Percentiles rank a stretch among this genome's conserved stretches.
These are phyloP conservation scores for Oryza punctata DNA, from an alignment of 176 grass and related monocot species.

Conservation along the genomic window DNA sequence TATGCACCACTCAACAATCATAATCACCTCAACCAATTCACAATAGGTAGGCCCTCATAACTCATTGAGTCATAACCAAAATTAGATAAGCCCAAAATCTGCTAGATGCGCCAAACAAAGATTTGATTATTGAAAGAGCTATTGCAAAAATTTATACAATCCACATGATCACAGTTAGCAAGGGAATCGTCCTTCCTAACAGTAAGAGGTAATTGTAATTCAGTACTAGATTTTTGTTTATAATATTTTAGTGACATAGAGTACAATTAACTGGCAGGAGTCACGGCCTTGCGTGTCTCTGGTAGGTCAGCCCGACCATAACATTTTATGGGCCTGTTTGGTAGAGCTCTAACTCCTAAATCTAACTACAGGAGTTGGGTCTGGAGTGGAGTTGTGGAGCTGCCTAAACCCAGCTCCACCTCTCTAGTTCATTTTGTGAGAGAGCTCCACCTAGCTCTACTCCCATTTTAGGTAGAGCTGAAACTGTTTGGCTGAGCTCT, in stretches of 20 bases:
- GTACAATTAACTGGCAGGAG: neutral
- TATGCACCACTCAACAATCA: neutral
- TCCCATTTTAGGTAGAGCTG: too few relatives aligned
- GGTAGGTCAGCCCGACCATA: neutral
- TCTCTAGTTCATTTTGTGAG: too few relatives aligned
- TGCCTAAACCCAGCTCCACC: too few relatives aligned
- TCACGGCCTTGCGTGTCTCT: neutral
- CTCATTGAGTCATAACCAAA: neutral
- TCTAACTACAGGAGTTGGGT: too few relatives aligned
- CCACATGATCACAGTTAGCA: neutral
- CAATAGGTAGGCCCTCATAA: neutral
- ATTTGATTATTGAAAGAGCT: neutral
- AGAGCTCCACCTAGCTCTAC: too few relatives aligned
- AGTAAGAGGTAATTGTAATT: neutral
- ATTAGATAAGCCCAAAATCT: neutral
- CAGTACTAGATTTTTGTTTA: neutral
- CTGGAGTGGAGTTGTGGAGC: too few relatives aligned
- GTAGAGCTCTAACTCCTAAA: too few relatives aligned
- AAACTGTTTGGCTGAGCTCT: too few relatives aligned
- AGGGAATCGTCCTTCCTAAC: neutral
- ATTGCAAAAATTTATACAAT: neutral
- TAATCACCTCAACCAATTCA: constrained; percentile 6
- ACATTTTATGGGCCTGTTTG: too few relatives aligned
- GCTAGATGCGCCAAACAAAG: constrained; percentile 18
- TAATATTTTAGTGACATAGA: neutral